These are phyloP conservation scores for Strigomonas culicis DNA, from an alignment of 208 protist species.

Conservation along the genomic window DNA sequence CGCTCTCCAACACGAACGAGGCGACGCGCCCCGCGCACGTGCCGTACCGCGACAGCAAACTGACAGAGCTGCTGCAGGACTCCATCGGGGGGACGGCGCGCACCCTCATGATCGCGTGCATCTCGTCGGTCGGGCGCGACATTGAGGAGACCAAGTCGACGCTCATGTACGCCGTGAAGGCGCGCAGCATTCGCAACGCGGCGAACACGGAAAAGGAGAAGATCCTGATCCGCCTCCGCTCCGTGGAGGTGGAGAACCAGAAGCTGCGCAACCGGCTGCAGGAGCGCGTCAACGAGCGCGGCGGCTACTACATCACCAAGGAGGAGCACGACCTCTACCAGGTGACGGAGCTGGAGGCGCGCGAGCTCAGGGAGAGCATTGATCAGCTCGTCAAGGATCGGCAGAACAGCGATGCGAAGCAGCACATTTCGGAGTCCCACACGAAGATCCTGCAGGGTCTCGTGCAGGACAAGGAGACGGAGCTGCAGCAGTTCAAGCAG, in stretches of 20 bases:
- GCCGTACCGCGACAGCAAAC: slow-evolving; percentile 93
- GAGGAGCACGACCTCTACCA: slow-evolving; percentile 78
- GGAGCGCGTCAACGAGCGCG: slow-evolving; percentile 79
- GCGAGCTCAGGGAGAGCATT: slow-evolving; percentile 45
- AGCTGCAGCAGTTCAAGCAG: slow-evolving; percentile 60
- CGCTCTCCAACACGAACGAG: slow-evolving; percentile 82
- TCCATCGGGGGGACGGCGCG: slow-evolving; percentile 91
- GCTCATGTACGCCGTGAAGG: slow-evolving; percentile 95
- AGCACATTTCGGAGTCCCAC: slow-evolving; percentile 80
- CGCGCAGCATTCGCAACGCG: slow-evolving; percentile 93
- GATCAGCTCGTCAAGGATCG: slow-evolving; percentile 63
- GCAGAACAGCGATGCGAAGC: slow-evolving; percentile 53
- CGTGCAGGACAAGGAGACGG: slow-evolving; percentile 72
- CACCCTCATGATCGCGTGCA: slow-evolving; percentile 95
- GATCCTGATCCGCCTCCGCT: slow-evolving; percentile 71
- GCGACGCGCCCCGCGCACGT: slow-evolving; percentile 82
- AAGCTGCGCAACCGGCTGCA: slow-evolving; percentile 83
- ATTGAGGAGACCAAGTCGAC: slow-evolving; percentile 96
- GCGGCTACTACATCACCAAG: slow-evolving; percentile 78
- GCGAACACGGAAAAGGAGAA: slow-evolving; percentile 82
- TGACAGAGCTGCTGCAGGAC: slow-evolving; percentile 94
- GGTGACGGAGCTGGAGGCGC: slow-evolving; percentile 50
- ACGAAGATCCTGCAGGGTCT: slow-evolving; percentile 52
- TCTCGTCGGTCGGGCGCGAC: slow-evolving; percentile 91
- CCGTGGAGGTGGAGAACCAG: slow-evolving; percentile 85